Percentiles rank a stretch among this genome's conserved stretches.
Evolutionary conservation across 2,329 filamentous ascomycete species (phyloP).

Genomic region (Xylaria sp.): DNA sequence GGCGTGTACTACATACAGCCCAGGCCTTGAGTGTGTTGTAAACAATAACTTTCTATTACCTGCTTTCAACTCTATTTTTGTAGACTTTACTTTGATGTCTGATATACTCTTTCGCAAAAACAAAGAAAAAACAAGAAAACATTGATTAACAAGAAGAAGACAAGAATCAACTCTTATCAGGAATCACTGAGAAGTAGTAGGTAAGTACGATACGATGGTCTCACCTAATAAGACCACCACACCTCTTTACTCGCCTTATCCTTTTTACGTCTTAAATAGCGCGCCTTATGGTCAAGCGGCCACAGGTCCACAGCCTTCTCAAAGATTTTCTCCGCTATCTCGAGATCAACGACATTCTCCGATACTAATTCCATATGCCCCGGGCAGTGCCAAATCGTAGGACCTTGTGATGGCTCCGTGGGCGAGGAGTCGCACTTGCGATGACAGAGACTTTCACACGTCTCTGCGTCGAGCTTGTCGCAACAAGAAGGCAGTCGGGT

Average conservation of each 20-base stretch:
- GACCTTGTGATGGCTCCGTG: constrained; percentile 7
- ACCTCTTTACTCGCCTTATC: constrained; percentile 5
- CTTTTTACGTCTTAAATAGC: constrained; percentile 20
- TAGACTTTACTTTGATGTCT: no score
- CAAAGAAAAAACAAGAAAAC: background rate
- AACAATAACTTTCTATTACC: background rate
- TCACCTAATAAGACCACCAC: constrained; percentile 17
- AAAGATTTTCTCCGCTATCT: constrained; percentile 10
- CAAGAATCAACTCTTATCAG: background rate
- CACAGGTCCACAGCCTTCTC: constrained; percentile 11
- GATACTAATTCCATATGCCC: constrained; percentile 9
- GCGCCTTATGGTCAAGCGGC: constrained; percentile 3
- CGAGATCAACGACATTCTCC: background rate
- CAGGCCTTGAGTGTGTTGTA: background rate
- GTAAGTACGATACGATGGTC: background rate
- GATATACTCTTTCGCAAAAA: background rate
- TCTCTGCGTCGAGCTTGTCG: background rate
- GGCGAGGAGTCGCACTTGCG: constrained; percentile 29
- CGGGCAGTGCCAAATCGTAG: constrained; percentile 15
- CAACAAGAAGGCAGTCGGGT: constrained; percentile 29
- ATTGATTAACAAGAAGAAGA: background rate
- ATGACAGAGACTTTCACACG: constrained; percentile 21
- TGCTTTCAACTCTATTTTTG: background rate
- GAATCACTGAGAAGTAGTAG: background rate
- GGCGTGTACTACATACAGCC: background rate